Evolutionary conservation across 306 rosid species (phyloP), one percentile per base, ranked within the genome.

Genomic region (Vigna unguiculata): DNA sequence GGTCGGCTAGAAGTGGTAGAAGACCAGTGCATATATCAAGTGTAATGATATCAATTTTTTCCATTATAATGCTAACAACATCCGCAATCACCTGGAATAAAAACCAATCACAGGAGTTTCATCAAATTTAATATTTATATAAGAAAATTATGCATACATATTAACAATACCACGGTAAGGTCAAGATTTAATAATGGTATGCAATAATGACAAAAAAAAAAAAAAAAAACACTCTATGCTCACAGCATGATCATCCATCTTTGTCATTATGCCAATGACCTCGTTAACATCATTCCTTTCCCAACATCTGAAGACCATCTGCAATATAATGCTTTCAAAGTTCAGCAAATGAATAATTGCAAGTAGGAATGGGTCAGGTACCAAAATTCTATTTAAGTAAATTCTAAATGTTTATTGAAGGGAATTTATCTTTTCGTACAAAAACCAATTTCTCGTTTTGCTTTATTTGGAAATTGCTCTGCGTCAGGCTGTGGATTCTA

Each of bases 201-300:
- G 54, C 25, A 16, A 38, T 17, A 70, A 36, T 36, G 30, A 75
- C 72, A 48, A 30, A 69, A 17, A 67, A 71, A 43, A 55, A 70
- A n/a, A n/a, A n/a, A n/a, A 75, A 69, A 40, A 57, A 57, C 66
- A 7, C 58, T 49, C 53, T 69, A 73, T 80, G 82, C 97, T 90
- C 78, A 95, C 99, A 71, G 97, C 89, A 74, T 91, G 88, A 81
- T 95, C 99, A 58, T 88, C 90, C 96, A 95, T 95, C 90, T 95
- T 92, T 67, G 83, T 92, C 97, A 96, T 86, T 32, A 91, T 93
- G 76, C 85, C 86, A 71, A 96, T 82, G 40, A 87, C 98, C 57
- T 91, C 99, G 78, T 91, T 96, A 62, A 96, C 86, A 83, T 92
- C 99, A 82, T 84, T 83, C 76, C 99, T 89, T 85, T 92, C 91